A percentile compares a stretch with the other conserved stretches of the same genome.
Evolutionary conservation across 75 land plant genomes (phyloP).

Genomic region (Azolla pinnata): DNA sequence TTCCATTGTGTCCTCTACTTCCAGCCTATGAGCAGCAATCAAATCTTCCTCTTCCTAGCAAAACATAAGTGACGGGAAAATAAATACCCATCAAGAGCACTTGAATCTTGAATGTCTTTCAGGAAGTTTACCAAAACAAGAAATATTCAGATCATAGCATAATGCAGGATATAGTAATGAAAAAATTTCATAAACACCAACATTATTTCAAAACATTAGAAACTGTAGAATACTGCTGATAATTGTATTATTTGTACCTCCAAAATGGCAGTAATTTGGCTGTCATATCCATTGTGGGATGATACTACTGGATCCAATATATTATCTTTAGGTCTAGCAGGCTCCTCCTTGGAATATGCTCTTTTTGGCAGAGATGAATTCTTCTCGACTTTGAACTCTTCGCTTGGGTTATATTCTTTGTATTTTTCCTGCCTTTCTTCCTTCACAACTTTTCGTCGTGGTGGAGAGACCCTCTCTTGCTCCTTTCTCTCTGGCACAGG

Average conservation of each 20-base stretch:
- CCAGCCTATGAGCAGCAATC: constrained; percentile 87
- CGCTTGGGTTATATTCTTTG: constrained; percentile 19
- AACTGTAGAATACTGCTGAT: too few relatives aligned
- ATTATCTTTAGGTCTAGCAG: constrained; percentile 10
- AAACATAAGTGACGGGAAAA: too few relatives aligned
- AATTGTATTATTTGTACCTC: too few relatives aligned
- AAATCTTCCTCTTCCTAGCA: constrained; percentile 90
- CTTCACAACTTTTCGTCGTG: constrained; percentile 51
- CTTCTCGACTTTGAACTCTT: constrained; percentile 27
- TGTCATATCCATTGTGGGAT: constrained; percentile 20
- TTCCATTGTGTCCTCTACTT: constrained; percentile 98
- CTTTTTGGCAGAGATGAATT: constrained; percentile 1
- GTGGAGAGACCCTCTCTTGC: constrained; percentile 46
- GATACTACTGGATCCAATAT: background rate
- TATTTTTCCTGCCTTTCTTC: constrained; percentile 60
- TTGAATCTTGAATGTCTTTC: background rate
- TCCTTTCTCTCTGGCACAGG: background rate
- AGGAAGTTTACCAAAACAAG: background rate
- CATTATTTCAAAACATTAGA: too few relatives aligned
- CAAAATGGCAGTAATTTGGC: constrained; percentile 42
- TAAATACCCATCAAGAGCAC: too few relatives aligned
- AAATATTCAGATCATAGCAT: too few relatives aligned
- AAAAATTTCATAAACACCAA: too few relatives aligned
- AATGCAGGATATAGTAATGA: too few relatives aligned
- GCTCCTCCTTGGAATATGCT: constrained; percentile 11